phyloP scores from a whole-genome alignment of 208 protist genomes.

The Acanthamoeba pearcei region DNA sequence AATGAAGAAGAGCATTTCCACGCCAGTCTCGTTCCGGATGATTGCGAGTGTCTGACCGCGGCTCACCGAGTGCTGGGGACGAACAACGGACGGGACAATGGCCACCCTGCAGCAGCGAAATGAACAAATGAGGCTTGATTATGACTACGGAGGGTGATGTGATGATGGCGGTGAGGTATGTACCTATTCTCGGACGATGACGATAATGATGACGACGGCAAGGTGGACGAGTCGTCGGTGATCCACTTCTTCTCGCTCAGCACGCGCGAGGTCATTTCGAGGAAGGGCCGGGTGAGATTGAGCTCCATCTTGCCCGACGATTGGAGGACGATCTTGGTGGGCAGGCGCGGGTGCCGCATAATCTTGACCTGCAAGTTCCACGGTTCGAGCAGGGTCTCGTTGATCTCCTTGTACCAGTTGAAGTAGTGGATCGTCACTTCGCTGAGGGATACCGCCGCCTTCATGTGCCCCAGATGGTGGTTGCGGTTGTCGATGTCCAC shows the following conservation, averaged over 20 bases:
- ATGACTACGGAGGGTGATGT: too few relatives aligned
- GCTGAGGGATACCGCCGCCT: not conserved
- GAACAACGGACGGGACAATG: not conserved
- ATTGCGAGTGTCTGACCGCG: not conserved
- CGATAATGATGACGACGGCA: not conserved
- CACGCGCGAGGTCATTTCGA: slow-evolving; percentile 9
- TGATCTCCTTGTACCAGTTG: slow-evolving; percentile 36
- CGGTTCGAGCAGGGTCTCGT: not conserved
- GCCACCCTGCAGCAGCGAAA: not conserved
- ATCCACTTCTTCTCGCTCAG: slow-evolving; percentile 29
- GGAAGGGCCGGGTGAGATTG: not conserved
- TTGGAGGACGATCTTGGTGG: not conserved
- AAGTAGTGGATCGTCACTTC: slow-evolving; percentile 12
- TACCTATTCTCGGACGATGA: not conserved
- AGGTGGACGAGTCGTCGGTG: not conserved
- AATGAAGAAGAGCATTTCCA: not conserved
- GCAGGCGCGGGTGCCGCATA: not conserved
- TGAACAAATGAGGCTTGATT: too few relatives aligned
- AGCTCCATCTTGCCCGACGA: slow-evolving; percentile 10
- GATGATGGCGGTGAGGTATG: not conserved
- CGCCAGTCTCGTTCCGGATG: slow-evolving; percentile 19
- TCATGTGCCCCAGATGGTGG: not conserved
- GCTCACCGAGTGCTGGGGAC: slow-evolving; percentile 4
- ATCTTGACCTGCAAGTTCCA: slow-evolving; percentile 20
- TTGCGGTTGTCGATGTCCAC: not conserved